A percentile compares a stretch with the other conserved stretches of the same genome.
These are phyloP conservation scores for Jaltomata sinuosa DNA, from an alignment of 257 asterid genomes.

Conservation along the genomic window DNA sequence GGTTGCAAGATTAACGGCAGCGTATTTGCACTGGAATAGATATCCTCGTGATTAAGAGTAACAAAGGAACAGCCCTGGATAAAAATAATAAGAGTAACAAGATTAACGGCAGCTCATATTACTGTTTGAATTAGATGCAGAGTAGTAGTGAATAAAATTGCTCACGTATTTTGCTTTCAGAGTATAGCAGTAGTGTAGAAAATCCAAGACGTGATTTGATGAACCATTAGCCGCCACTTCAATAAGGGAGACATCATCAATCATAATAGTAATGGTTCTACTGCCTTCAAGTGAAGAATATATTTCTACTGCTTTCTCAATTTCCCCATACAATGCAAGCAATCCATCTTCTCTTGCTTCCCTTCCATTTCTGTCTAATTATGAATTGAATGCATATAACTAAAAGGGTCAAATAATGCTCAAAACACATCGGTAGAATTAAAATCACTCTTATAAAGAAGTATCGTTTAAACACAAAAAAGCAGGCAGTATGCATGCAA, in stretches of 20 bases:
- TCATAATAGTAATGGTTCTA: conserved; percentile 36
- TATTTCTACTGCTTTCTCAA: conserved; percentile 68
- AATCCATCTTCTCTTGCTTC: conserved; percentile 37
- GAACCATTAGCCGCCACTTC: conserved; percentile 75
- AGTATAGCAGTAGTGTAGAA: conserved; percentile 69
- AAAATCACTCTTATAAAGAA: not conserved
- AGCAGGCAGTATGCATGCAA: not conserved
- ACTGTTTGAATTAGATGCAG: not conserved
- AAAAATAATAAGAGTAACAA: conserved; percentile 15
- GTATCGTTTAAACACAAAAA: not conserved
- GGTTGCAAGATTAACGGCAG: conserved; percentile 49
- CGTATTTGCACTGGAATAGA: conserved; percentile 46
- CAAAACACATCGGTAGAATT: not conserved
- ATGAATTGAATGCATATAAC: not conserved
- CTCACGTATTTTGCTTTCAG: conserved; percentile 76
- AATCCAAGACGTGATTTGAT: conserved; percentile 59
- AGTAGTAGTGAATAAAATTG: not conserved
- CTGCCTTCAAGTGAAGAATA: conserved; percentile 30
- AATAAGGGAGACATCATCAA: conserved; percentile 82
- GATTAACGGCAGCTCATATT: no score
- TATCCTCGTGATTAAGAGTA: conserved; percentile 69
- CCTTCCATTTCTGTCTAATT: conserved; percentile 32
- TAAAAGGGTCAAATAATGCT: not conserved
- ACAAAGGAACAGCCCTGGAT: conserved; percentile 60
- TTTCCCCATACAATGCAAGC: conserved; percentile 47